A percentile compares a stretch with the other conserved stretches of the same genome.
Conservation (phyloP, 1,284 basidiomycete species). For the Cronartium ribicola region DNA sequence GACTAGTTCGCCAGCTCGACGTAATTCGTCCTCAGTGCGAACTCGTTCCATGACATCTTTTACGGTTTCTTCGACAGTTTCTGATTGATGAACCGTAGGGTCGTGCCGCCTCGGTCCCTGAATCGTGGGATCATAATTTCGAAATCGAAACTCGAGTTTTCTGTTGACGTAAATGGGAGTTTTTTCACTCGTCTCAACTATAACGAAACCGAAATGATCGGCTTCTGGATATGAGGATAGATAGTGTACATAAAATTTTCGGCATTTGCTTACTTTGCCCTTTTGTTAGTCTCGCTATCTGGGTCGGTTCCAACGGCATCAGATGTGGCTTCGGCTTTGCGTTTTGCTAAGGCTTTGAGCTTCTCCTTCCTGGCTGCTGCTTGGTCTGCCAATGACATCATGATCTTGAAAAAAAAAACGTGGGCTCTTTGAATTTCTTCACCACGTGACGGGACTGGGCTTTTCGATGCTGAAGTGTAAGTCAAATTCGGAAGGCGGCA, state of each 20-base stretch:
- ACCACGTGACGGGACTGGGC: too few species aligned
- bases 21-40: slow-evolving; percentile 13
- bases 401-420: background rate
- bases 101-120: slow-evolving; percentile 28
- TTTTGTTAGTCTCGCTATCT: slow-evolving; percentile 5
- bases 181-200: background rate
- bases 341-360: slow-evolving; percentile 12
- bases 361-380: slow-evolving; percentile 31
- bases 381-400: slow-evolving; percentile 28
- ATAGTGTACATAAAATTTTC: background rate
- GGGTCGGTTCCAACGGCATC: background rate
- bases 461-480: too few species aligned
- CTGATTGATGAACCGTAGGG: background rate
- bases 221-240: background rate
- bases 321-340: background rate
- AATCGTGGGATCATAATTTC: slow-evolving; percentile 36
- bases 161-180: background rate
- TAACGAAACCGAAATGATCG: background rate
- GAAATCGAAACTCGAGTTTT: slow-evolving; percentile 34
- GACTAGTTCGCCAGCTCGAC: slow-evolving; percentile 33
- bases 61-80: slow-evolving; percentile 35
- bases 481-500: too few species aligned
- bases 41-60: slow-evolving; percentile 38
- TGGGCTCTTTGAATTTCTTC: too few species aligned
- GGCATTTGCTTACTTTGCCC: slow-evolving; percentile 8